phyloP scores from a whole-genome alignment of 2,329 filamentous ascomycete genomes.

The Lachnellula cervina region DNA sequence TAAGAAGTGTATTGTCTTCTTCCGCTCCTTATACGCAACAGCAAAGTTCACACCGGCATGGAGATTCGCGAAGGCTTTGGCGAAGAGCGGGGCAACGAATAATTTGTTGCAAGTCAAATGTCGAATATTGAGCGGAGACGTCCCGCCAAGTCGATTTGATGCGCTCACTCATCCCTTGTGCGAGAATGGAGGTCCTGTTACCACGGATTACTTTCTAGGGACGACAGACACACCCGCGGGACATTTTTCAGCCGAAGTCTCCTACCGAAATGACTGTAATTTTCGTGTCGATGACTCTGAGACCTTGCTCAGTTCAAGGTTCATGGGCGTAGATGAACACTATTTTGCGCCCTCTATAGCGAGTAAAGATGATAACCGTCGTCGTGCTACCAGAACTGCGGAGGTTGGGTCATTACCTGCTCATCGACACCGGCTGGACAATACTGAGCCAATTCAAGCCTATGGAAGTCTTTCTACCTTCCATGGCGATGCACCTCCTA shows the following conservation, averaged over 20 bases:
- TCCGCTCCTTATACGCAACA: conserved; percentile 80
- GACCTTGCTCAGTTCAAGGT: conserved; percentile 82
- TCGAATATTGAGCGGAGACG: conserved; percentile 61
- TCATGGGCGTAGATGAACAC: conserved; percentile 86
- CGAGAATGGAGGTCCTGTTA: conserved; percentile 56
- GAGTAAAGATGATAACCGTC: conserved; percentile 33
- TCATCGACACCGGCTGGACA: conserved; percentile 43
- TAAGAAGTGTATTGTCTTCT: conserved; percentile 94
- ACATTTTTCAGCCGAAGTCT: conserved; percentile 73
- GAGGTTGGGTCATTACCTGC: conserved; percentile 75
- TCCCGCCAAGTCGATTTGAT: conserved; percentile 55
- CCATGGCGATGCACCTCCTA: conserved; percentile 69
- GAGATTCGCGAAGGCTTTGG: conserved; percentile 70
- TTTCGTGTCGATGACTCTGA: conserved; percentile 92
- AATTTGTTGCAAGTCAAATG: conserved; percentile 68
- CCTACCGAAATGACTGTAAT: conserved; percentile 82
- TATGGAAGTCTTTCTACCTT: conserved; percentile 91
- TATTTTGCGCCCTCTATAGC: conserved; percentile 76
- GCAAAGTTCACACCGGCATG: conserved; percentile 79
- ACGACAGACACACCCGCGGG: conserved; percentile 84
- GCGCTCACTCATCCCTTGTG: conserved; percentile 66
- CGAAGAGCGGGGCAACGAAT: conserved; percentile 62
- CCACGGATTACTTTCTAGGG: conserved; percentile 74
- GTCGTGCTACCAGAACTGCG: conserved; percentile 33
- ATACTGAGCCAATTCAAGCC: conserved; percentile 66